Base-by-base conservation (phyloP, 2,329 filamentous ascomycete genomes). In the Pseudocercospora crystallina region DNA sequence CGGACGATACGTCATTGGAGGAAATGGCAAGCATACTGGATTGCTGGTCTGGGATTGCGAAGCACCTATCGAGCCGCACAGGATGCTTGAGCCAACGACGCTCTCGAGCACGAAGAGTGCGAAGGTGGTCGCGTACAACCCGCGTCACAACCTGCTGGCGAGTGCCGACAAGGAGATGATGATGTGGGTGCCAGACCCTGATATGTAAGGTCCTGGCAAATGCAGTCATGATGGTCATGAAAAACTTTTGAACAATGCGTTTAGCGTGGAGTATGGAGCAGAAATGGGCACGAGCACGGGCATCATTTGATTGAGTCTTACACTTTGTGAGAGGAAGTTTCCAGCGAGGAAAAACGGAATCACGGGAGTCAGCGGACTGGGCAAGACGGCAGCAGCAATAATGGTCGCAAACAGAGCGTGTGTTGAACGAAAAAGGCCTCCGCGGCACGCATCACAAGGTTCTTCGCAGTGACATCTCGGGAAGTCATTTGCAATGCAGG, bases 81-180 rank as follows among this genome's bases (percentile, higher is more conserved):
- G 82, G 64, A 74, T 81, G 2, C 67, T 90, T 47, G 79, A 81
- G 35, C 87, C 88, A 43, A 79, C 79, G 70, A 82, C 81, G 40
- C 73, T 87, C 40, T 82, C 86, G 35, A 84, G 86, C 60, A 71
- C 56, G 65, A 83, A 77, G 67, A 84, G 82, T 71, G 83, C 83
- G 4, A 87, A 87, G 1, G 80, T 95, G 10, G 78, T 96, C 36
- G 89, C 87, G 15, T 94, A 90, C 69, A 97, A 96, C 67, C 94
- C 91, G 20, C 81, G 91, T 43, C 94, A 87, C 71, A 96, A 97
- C 70, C 85, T 96, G 75, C 80, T 97, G 60, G 91, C 90, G 8
- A 94, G 86, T 38, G 94, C 90, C 3, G 91, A 97, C 62, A 86
- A 86, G 65, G 90, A 96, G 46, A 59, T 77, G n/a, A 64, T 72